Evolutionary conservation across 2,329 filamentous ascomycete species (phyloP), one percentile per base, ranked within the genome.

Genomic region (Aspergillus sp.): DNA sequence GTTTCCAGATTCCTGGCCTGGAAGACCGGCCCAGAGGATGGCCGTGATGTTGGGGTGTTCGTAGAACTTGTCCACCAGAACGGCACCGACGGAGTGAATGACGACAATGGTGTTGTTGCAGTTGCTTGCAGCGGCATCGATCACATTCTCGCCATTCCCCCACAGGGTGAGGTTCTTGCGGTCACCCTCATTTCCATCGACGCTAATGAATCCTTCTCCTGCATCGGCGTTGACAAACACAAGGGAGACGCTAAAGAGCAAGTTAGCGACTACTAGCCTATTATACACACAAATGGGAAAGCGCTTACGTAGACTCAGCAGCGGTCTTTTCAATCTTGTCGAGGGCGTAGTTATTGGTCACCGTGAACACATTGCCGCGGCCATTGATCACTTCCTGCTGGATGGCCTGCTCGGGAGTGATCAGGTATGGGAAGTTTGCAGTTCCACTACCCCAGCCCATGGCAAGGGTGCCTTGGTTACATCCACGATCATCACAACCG

Each of bases 91-190:
- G 1, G 89, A 91, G 79, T 98, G 93, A 58, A 98, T 88, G 57
- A 97, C 86, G 15, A 98, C 90, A 59, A 98, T 89, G 12, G 92
- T 96, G 82, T 97, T 96, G 78, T 88, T 86, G 80, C 89, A 93
- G 61, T 86, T 71, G 7, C 86, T 81, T 1, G 91, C 87, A 11
- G 96, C 90, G 48, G 89, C 91, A 75, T 89, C 83, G 75, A 98
- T 89, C 55, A 98, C 77, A 0, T 83, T 81, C 53, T 98, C 91
- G 41, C 91, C 93, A 58, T 87, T 83, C 59, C 88, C 82, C 93
- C 93, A 98, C 0, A 96, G 80, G 0, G 92, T 96, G 39, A 99
- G 81, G 76, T 99, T 97, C 68, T 93, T 92, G 53, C 95, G 88
- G 73, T 98, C 93, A 57, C 95, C 95, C 58, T 82, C 79, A 72